Conservation (phyloP, 140 eudicot genomes). For the Senecio squalidus region DNA sequence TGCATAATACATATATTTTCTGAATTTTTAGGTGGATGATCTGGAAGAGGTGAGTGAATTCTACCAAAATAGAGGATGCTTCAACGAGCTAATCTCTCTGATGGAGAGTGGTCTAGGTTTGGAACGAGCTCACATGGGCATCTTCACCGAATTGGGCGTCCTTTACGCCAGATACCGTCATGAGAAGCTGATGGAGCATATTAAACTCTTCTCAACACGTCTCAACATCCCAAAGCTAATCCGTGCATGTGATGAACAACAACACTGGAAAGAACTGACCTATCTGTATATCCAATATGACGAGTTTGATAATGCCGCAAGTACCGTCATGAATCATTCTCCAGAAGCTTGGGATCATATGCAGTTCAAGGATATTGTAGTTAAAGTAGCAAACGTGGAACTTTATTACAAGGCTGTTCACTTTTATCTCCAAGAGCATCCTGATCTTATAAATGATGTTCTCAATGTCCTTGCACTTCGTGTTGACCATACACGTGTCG, state of each 20-base stretch:
- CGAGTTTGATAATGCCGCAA: conserved; percentile 97
- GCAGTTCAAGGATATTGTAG: conserved; percentile 96
- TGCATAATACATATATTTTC: not conserved
- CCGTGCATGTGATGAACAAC: conserved; percentile 98
- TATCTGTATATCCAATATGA: conserved; percentile 88
- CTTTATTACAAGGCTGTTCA: conserved; percentile 97
- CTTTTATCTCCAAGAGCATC: conserved; percentile 94
- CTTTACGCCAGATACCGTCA: conserved; percentile 97
- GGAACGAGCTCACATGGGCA: conserved; percentile 99
- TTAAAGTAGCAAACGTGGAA: conserved; percentile 95
- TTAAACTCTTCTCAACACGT: conserved; percentile 89
- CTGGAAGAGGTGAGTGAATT: conserved; percentile 93
- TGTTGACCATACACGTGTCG: conserved; percentile 95
- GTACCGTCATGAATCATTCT: conserved; percentile 97
- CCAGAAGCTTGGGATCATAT: conserved; percentile 99
- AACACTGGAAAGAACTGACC: conserved; percentile 95
- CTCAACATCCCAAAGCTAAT: conserved; percentile 96
- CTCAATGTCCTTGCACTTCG: conserved; percentile 96
- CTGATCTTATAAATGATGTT: conserved; percentile 89
- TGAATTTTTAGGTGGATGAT: conserved; percentile 75
- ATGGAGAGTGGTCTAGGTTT: conserved; percentile 99
- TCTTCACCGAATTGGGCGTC: conserved; percentile 93
- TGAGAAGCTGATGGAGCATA: conserved; percentile 98
- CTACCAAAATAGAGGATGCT: conserved; percentile 98
- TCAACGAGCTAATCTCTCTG: conserved; percentile 89